Conservation (phyloP, 164 flowering plant genomes). For the Nymphaea colorata region DNA sequence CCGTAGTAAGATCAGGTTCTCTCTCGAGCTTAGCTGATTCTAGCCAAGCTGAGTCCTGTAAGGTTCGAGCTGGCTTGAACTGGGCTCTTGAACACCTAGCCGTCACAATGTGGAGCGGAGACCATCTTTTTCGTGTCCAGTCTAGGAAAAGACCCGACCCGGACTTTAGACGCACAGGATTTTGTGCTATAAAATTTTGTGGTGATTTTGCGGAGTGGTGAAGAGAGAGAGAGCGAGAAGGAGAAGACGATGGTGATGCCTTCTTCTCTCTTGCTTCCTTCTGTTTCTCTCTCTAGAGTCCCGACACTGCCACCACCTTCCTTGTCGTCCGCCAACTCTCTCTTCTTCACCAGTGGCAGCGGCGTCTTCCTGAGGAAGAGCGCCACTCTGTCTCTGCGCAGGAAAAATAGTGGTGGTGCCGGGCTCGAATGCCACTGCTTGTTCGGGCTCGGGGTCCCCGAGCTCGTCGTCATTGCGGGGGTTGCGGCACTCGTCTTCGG, state of each 20-base stretch:
- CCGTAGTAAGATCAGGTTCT: too few relatives aligned
- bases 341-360: slow-evolving; percentile 20
- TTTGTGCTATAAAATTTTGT: neutral
- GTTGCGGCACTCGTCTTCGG: slow-evolving; percentile 86
- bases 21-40: too few relatives aligned
- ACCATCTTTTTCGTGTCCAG: too few relatives aligned
- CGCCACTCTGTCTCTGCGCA: slow-evolving; percentile 7
- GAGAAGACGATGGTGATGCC: slow-evolving; percentile 11
- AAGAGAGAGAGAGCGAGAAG: neutral
- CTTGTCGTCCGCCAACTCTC: slow-evolving; percentile 16
- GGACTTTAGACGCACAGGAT: neutral
- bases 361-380: slow-evolving; percentile 10
- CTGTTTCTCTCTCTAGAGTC: neutral
- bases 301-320: neutral
- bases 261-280: slow-evolving; percentile 5
- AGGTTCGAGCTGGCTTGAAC: too few relatives aligned
- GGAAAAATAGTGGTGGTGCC: slow-evolving; percentile 15
- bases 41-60: too few relatives aligned
- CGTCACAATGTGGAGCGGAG: too few relatives aligned
- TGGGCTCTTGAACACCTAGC: too few relatives aligned
- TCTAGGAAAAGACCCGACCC: neutral
- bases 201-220: neutral
- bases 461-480: slow-evolving; percentile 86
- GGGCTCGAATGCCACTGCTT: slow-evolving; percentile 50
- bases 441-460: slow-evolving; percentile 92